Percentiles rank a stretch among this genome's conserved stretches.
Conservation (phyloP, 768 basidiomycete species). For the Xerocomus spinulosus region DNA sequence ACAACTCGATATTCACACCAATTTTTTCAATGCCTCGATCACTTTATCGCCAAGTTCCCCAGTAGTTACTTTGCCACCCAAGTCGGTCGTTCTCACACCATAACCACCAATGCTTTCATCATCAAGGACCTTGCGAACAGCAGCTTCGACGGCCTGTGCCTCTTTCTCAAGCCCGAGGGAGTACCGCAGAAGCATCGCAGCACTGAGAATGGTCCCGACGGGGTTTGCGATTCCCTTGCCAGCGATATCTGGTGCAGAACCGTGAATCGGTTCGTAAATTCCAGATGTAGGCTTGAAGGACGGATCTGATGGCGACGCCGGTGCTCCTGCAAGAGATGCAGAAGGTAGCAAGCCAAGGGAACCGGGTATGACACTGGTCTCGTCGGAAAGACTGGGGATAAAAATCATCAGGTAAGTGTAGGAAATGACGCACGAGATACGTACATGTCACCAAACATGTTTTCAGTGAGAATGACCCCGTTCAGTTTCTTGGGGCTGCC, state of each 20-base stretch:
- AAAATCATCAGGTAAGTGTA: constrained; percentile 1
- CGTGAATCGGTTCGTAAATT: constrained; percentile 96
- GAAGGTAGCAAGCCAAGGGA: constrained; percentile 95
- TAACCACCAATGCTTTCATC: constrained; percentile 59
- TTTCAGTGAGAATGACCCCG: constrained; percentile 92
- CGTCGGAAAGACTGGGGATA: constrained; percentile 78
- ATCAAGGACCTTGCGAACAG: constrained; percentile 90
- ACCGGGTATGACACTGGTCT: constrained; percentile 95
- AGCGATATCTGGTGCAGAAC: constrained; percentile 94
- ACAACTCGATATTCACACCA: constrained; percentile 37
- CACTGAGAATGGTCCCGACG: constrained; percentile 91
- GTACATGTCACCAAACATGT: constrained; percentile 96
- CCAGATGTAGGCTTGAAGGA: constrained; percentile 78
- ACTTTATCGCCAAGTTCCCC: constrained; percentile 80
- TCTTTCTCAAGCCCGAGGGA: constrained; percentile 85
- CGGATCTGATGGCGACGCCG: constrained; percentile 45
- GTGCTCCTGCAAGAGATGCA: constrained; percentile 91
- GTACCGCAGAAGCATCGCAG: constrained; percentile 90
- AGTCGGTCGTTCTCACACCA: constrained; percentile 79
- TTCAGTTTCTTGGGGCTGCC: constrained; percentile 87
- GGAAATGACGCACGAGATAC: constrained; percentile 26
- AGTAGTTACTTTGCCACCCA: constrained; percentile 76
- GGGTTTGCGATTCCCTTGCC: constrained; percentile 92
- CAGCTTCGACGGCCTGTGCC: constrained; percentile 80
- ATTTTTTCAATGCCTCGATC: constrained; percentile 60